Evolutionary conservation across 2,329 filamentous ascomycete species (phyloP), one percentile per base, ranked within the genome.

Genomic region (Beauveria sp.): DNA sequence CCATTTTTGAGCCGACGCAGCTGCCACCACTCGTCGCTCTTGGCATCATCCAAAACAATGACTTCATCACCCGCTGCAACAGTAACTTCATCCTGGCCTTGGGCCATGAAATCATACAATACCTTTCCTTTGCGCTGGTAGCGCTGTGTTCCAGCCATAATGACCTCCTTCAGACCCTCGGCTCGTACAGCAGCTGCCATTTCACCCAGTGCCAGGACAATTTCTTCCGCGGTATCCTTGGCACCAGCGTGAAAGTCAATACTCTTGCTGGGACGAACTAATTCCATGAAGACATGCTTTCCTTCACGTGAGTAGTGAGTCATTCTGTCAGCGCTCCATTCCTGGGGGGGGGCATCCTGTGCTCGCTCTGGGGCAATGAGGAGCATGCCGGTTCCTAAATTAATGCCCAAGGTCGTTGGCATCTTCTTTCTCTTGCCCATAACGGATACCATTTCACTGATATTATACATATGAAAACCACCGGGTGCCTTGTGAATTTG

Each of bases 11-110:
- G 70, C 41, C 92, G 85, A 63, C 90, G 85, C 41, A 99, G 91
- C 79, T 94, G 92, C 93, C 94, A 97, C 94, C 94, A 99, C 71
- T 99, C 94, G 62, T 97, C 92, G 64, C 92, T 97, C 75, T 92
- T 94, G 40, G 81, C 85, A 70, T 97, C 92, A 70, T 99, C 93
- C 61, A 97, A 73, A 59, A 99, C 80, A 48, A 96, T 78, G 46
- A 99, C 93, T 70, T 99, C 93, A 70, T 99, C 94, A 46, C 89
- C 94, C 24, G 89, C 83, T 28, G 84, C 87, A 52, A 99, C 94
- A 0, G 91, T 96, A 53, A 99, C 93, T 75, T 99, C 94, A 68
- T 99, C 94, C 8, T 96, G 90, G 41, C 92, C 92, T 72, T 97
- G 93, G 0, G 94, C 94, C 85, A 91, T 90, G 72, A 99, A 99